phyloP scores from a whole-genome alignment of 352 stramenopile genomes.

The Pythium pectinolyticum region DNA sequence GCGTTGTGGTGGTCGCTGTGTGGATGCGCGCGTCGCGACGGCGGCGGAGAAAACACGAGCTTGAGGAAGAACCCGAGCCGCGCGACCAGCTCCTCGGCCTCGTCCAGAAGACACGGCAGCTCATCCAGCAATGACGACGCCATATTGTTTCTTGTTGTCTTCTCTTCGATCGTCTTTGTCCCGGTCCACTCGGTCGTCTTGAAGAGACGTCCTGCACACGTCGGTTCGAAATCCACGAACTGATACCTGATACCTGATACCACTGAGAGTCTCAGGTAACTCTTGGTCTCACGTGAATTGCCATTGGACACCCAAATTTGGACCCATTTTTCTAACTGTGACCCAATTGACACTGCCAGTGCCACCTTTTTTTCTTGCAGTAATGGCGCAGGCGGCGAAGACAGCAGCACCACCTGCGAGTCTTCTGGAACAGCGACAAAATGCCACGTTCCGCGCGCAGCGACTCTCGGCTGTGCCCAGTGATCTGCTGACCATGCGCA shows the following conservation, averaged over 20 bases:
- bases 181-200: neutral
- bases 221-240: neutral
- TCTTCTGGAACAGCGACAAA: slow-evolving; percentile 37
- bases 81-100: slow-evolving; percentile 59
- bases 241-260: no score
- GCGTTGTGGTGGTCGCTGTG: no score
- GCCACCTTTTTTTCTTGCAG: no score
- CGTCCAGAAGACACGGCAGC: slow-evolving; percentile 56
- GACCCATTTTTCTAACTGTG: no score
- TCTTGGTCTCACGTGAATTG: no score
- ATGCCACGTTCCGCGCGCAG: slow-evolving; percentile 37
- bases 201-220: neutral
- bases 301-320: neutral
- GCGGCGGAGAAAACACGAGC: slow-evolving; percentile 25
- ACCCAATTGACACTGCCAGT: neutral
- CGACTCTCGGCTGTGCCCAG: slow-evolving; percentile 39
- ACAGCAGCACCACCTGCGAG: neutral
- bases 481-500: slow-evolving; percentile 52
- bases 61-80: slow-evolving; percentile 43
- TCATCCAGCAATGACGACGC: slow-evolving; percentile 58
- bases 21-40: slow-evolving; percentile 2
- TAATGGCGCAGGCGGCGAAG: no score
- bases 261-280: no score
- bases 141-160: slow-evolving; percentile 31
- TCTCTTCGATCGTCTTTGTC: neutral